Evolutionary conservation across 2,329 filamentous ascomycete species (phyloP).

Genomic region (Fusarium sp.): DNA sequence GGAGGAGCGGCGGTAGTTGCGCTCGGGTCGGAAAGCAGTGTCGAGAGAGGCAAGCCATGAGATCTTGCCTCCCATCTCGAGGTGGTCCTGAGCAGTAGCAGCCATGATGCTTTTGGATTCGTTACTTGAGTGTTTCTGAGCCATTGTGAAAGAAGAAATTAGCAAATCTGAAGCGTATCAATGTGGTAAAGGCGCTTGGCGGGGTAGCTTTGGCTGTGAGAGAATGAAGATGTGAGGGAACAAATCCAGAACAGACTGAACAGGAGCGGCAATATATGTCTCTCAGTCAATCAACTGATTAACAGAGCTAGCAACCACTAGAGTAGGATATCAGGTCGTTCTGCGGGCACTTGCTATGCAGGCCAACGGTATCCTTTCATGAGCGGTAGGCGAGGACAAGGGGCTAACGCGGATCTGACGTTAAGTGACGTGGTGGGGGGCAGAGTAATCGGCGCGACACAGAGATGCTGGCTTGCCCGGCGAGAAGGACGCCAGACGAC

Average conservation of each 20-base stretch:
- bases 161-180: conserved; percentile 28
- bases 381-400: conserved; percentile 40
- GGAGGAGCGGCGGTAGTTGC: conserved; percentile 94
- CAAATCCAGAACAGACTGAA: conserved; percentile 24
- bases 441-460: conserved; percentile 43
- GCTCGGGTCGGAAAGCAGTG: conserved; percentile 87
- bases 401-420: conserved; percentile 48
- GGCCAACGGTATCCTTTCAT: conserved; percentile 34
- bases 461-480: conserved; percentile 31
- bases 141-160: conserved; percentile 51
- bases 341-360: conserved; percentile 45
- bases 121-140: conserved; percentile 51
- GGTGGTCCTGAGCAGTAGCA: conserved; percentile 84
- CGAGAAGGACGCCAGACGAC: conserved; percentile 33
- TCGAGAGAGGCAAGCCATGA: conserved; percentile 80
- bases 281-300: conserved; percentile 28
- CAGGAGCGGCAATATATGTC: conserved; percentile 42
- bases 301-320: conserved; percentile 14
- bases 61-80: conserved; percentile 79
- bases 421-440: conserved; percentile 51
- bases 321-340: conserved; percentile 39
- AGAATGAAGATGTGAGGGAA: conserved; percentile 32
- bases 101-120: conserved; percentile 62
- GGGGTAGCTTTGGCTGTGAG: conserved; percentile 40
- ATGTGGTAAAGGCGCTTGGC: conserved; percentile 33